phyloP scores from a whole-genome alignment of 2,329 filamentous ascomycete species.

The Fusarium temperatum region DNA sequence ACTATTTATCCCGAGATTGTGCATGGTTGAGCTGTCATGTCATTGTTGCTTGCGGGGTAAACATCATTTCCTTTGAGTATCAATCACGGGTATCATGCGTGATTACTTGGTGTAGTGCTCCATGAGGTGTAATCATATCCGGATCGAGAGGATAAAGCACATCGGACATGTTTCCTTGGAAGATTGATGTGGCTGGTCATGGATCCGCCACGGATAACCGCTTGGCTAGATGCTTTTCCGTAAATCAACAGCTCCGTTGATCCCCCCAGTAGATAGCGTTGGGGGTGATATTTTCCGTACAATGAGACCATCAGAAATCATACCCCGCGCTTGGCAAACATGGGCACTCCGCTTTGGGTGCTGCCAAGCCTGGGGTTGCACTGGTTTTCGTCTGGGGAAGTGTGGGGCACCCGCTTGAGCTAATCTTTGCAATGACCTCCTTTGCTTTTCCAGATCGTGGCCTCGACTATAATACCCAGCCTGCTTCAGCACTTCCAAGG shows the following conservation, averaged over 20 bases:
- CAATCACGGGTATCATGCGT: background rate
- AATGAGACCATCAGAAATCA: slow-evolving; percentile 6
- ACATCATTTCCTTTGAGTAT: background rate
- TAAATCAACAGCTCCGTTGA: background rate
- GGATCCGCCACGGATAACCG: slow-evolving; percentile 20
- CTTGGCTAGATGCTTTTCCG: slow-evolving; percentile 28
- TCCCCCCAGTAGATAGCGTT: background rate
- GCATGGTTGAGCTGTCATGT: background rate
- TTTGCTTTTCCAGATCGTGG: slow-evolving; percentile 4
- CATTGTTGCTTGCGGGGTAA: slow-evolving; percentile 8
- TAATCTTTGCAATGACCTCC: slow-evolving; percentile 4
- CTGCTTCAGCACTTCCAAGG: background rate
- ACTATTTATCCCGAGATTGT: slow-evolving; percentile 22
- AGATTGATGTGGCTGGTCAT: background rate
- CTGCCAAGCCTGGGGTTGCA: slow-evolving; percentile 31
- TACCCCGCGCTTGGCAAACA: slow-evolving; percentile 32
- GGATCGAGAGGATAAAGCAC: slow-evolving; percentile 8
- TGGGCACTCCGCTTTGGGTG: slow-evolving; percentile 8
- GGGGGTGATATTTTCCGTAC: slow-evolving; percentile 25
- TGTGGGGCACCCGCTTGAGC: background rate
- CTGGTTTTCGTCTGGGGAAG: slow-evolving; percentile 24
- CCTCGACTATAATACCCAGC: slow-evolving; percentile 29
- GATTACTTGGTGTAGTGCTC: background rate
- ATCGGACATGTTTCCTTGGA: slow-evolving; percentile 13
- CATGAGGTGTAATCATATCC: slow-evolving; percentile 8